These are phyloP conservation scores for Arachis hypogaea DNA, from an alignment of 306 rosid genomes.

Conservation along the genomic window DNA sequence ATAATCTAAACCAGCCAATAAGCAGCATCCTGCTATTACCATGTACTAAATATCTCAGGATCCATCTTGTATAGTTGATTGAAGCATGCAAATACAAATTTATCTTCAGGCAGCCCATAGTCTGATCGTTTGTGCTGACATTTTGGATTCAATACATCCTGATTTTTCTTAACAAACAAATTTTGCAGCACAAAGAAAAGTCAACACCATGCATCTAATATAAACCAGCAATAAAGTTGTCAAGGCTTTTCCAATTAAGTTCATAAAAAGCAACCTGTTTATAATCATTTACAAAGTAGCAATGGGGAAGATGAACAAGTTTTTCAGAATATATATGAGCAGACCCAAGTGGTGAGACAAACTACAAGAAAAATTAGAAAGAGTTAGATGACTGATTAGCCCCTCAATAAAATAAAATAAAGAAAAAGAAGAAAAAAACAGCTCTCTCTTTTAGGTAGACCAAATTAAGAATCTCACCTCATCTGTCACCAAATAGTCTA, in stretches of 20 bases:
- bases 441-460: neutral
- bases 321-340: slow-evolving; percentile 92
- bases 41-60: slow-evolving; percentile 88
- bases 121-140: slow-evolving; percentile 85
- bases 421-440: neutral
- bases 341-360: slow-evolving; percentile 78
- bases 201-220: neutral
- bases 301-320: slow-evolving; percentile 95
- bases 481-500: slow-evolving; percentile 87
- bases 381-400: neutral
- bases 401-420: too few species aligned
- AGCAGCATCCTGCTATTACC: slow-evolving; percentile 57
- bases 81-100: slow-evolving; percentile 94
- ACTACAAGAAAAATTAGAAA: slow-evolving; percentile 54
- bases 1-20: slow-evolving; percentile 8
- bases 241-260: slow-evolving; percentile 9
- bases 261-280: slow-evolving; percentile 70
- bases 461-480: slow-evolving; percentile 56
- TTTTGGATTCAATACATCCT: slow-evolving; percentile 80
- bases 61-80: slow-evolving; percentile 99
- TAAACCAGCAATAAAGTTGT: neutral
- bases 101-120: slow-evolving; percentile 88
- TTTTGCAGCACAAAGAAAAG: neutral
- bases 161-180: slow-evolving; percentile 72
- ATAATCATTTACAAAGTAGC: slow-evolving; percentile 96